Conservation (phyloP, 2,329 filamentous ascomycete species). For the Alternaria triticimaculans region DNA sequence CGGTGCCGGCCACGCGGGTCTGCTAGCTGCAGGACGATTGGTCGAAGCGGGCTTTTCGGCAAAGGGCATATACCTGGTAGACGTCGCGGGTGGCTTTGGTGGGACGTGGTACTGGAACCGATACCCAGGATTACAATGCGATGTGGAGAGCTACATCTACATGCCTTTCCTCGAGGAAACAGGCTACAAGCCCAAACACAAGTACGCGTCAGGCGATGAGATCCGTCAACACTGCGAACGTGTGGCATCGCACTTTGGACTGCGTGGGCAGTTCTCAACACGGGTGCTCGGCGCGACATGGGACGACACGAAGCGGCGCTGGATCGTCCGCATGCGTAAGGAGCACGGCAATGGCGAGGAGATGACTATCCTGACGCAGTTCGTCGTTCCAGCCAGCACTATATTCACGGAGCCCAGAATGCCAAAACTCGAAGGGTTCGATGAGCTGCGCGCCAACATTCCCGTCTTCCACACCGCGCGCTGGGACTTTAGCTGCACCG, state of each 20-base stretch:
- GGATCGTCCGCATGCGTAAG: constrained; percentile 19
- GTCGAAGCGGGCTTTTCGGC: constrained; percentile 45
- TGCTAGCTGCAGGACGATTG: constrained; percentile 30
- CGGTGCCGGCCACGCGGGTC: constrained; percentile 1
- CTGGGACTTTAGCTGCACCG: constrained; percentile 55
- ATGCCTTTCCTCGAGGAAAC: constrained; percentile 67
- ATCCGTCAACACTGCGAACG: constrained; percentile 51
- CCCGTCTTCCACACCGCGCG: constrained; percentile 53
- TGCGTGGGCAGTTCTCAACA: constrained; percentile 39
- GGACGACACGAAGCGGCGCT: constrained; percentile 13
- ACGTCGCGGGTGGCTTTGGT: constrained; percentile 55
- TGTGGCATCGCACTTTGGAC: constrained; percentile 49
- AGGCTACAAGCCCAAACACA: constrained; percentile 61
- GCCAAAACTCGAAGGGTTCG: constrained; percentile 52
- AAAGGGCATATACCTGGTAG: constrained; percentile 50
- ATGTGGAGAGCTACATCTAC: constrained; percentile 67
- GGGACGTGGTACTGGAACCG: constrained; percentile 59
- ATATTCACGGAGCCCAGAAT: constrained; percentile 52
- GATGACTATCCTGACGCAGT: constrained; percentile 4
- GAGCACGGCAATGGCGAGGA: constrained; percentile 12
- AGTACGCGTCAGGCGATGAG: constrained; percentile 55
- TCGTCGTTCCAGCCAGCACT: constrained; percentile 12
- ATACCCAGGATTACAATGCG: constrained; percentile 60
- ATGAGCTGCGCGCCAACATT: constrained; percentile 31
- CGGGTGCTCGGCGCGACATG: constrained; percentile 26